Evolutionary conservation across 2,329 filamentous ascomycete genomes (phyloP), one percentile per base, ranked within the genome.

Genomic region (Fusarium illudens): DNA sequence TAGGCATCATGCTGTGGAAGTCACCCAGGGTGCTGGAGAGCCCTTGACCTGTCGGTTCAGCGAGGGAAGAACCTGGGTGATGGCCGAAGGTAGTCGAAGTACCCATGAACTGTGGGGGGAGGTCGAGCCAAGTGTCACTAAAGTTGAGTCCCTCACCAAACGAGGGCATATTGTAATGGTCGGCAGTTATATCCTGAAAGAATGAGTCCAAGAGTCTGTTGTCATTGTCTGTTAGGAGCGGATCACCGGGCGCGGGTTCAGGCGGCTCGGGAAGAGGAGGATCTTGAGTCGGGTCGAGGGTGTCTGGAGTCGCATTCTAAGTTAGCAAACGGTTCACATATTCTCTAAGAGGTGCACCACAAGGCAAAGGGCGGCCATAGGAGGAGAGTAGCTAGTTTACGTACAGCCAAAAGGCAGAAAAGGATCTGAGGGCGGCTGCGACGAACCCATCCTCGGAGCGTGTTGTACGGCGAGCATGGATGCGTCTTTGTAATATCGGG

Each of bases 391-490:
- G 44, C 50, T 53, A 32, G 37, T 63, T 54, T 48, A 85, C 89
- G 72, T 84, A 92, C 89, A 92, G 74, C 89, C 90, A 84, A 92
- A 92, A 34, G 87, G 86, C 75, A 86, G 80, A 68, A 85, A 82
- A 59, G 83, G 79, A 72, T 87, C 83, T 73, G 84, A 75, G 62
- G 77, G 75, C 76, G 84, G 83, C 79, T 84, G 84, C 79, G 81
- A 83, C 79, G 86, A 85, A 84, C 81, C 85, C 87, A 89, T 89
- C 76, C 80, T 86, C 77, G 82, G 83, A 82, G 78, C 71, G 62
- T 74, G 82, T 76, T 84, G 83, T 79, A 86, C 77, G 73, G 82
- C 84, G 74, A 87, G 84, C 86, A 88, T 88, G 82, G 78, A 79
- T 82, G 81, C 84, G 80, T 77, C 71, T 74, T 75, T 62, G 44